Conservation (phyloP, 306 rosid species). For the Cercis canadensis region DNA sequence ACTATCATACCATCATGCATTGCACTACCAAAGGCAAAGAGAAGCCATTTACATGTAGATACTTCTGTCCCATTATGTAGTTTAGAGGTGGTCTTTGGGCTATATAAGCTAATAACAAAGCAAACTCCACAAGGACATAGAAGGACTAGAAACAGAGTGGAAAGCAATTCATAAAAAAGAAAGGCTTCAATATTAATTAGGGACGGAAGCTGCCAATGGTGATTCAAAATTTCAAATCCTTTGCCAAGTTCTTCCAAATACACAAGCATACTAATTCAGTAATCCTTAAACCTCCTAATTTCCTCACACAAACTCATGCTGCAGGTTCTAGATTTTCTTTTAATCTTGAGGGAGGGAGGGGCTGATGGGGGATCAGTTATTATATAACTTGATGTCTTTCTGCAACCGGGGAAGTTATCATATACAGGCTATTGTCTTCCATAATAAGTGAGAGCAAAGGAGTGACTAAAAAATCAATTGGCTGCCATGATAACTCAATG, state of each 20-base stretch:
- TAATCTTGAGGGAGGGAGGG: not conserved
- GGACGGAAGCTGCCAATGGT: not conserved
- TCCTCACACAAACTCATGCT: no score
- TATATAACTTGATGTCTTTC: not conserved
- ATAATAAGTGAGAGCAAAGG: not conserved
- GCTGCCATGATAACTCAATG: not conserved
- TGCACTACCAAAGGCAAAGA: constrained; percentile 14
- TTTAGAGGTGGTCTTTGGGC: not conserved
- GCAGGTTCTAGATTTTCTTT: no score
- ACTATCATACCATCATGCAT: not conserved
- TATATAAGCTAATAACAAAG: not conserved
- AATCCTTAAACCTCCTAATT: no score
- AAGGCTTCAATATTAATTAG: not conserved
- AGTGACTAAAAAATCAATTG: not conserved
- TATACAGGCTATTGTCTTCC: not conserved
- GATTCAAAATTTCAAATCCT: no score
- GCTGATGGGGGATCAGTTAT: not conserved
- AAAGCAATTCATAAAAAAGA: not conserved
- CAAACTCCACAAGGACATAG: constrained; percentile 4
- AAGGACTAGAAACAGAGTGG: constrained; percentile 11
- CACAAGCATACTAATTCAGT: no score
- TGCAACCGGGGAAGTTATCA: not conserved
- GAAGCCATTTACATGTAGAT: not conserved
- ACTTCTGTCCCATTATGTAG: constrained; percentile 23
- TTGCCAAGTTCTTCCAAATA: no score